Conservation (phyloP, 768 basidiomycete genomes). For the Pleurotus pulmonarius region DNA sequence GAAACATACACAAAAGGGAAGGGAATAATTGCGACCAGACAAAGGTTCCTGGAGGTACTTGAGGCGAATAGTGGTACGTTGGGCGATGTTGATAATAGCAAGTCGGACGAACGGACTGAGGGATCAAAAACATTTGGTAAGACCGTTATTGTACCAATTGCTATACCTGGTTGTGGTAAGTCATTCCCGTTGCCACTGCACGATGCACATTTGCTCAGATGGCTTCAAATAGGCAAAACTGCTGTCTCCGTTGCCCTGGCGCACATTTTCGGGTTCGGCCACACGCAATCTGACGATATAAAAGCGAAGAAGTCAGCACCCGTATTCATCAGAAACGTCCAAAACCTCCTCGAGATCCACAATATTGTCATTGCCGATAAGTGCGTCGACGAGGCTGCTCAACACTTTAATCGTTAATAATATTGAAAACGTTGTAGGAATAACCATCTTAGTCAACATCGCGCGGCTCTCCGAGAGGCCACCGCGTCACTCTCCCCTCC, state of each 20-base stretch:
- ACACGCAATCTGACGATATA: constrained; percentile 93
- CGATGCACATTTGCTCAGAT: constrained; percentile 12
- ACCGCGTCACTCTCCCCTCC: constrained; percentile 40
- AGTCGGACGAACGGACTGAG: not conserved
- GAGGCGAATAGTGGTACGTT: constrained; percentile 32
- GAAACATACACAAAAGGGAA: constrained; percentile 60
- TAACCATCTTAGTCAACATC: constrained; percentile 84
- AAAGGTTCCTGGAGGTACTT: constrained; percentile 73
- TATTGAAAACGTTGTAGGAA: constrained; percentile 45
- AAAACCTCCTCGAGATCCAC: constrained; percentile 50
- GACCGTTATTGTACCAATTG: constrained; percentile 84
- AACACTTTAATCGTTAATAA: not conserved
- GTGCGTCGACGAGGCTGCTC: constrained; percentile 37
- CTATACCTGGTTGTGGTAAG: constrained; percentile 91
- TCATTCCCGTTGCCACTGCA: constrained; percentile 7
- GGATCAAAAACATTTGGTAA: constrained; percentile 46
- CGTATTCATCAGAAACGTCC: constrained; percentile 70
- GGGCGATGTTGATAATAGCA: constrained; percentile 24
- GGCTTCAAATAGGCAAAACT: constrained; percentile 71
- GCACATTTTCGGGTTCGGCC: constrained; percentile 81
- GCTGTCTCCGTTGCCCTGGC: constrained; percentile 73
- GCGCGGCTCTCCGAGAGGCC: constrained; percentile 61
- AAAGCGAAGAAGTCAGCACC: constrained; percentile 69
- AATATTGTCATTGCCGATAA: constrained; percentile 92
- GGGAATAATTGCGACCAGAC: constrained; percentile 83